Percentiles rank a stretch among this genome's conserved stretches.
phyloP scores from a whole-genome alignment of 371 early-diverging fungal species.

The Vairimorpha ceranae region DNA sequence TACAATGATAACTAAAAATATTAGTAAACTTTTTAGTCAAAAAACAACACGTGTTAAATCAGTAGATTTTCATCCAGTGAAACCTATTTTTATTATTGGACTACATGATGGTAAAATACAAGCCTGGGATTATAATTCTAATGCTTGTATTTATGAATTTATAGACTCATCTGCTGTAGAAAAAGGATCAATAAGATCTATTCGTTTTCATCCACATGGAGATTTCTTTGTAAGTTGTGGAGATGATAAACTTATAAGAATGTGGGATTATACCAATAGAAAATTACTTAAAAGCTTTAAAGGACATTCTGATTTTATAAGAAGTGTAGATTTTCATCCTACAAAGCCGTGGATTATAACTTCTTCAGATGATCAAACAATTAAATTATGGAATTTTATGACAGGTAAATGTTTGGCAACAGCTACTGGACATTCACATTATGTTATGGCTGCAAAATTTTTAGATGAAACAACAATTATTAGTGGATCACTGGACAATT shows the following conservation, averaged over 20 bases:
- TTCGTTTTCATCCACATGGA: slow-evolving; percentile 89
- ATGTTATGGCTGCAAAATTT: slow-evolving; percentile 96
- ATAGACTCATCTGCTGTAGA: slow-evolving; percentile 70
- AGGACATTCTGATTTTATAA: slow-evolving; percentile 95
- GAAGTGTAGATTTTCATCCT: slow-evolving; percentile 91
- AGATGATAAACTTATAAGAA: slow-evolving; percentile 95
- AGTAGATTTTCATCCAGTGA: slow-evolving; percentile 87
- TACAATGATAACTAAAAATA: slow-evolving; percentile 18
- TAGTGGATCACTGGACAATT: slow-evolving; percentile 89
- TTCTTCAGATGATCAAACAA: slow-evolving; percentile 94
- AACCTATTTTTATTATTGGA: slow-evolving; percentile 88
- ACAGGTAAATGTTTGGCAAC: slow-evolving; percentile 88
- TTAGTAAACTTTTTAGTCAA: slow-evolving; percentile 19
- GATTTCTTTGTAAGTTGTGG: slow-evolving; percentile 94
- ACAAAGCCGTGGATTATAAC: slow-evolving; percentile 93
- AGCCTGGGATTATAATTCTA: slow-evolving; percentile 95
- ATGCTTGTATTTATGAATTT: slow-evolving; percentile 74
- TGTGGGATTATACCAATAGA: slow-evolving; percentile 95
- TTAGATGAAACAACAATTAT: slow-evolving; percentile 92
- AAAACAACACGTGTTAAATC: slow-evolving; percentile 74
- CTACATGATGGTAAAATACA: slow-evolving; percentile 93
- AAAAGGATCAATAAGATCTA: slow-evolving; percentile 92
- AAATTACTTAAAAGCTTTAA: slow-evolving; percentile 83
- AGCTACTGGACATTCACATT: slow-evolving; percentile 94
- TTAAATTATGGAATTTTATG: slow-evolving; percentile 98